Evolutionary conservation across 2,329 filamentous ascomycete species (phyloP), one percentile per base, ranked within the genome.

Genomic region (Calcarisporium arbuscula): DNA sequence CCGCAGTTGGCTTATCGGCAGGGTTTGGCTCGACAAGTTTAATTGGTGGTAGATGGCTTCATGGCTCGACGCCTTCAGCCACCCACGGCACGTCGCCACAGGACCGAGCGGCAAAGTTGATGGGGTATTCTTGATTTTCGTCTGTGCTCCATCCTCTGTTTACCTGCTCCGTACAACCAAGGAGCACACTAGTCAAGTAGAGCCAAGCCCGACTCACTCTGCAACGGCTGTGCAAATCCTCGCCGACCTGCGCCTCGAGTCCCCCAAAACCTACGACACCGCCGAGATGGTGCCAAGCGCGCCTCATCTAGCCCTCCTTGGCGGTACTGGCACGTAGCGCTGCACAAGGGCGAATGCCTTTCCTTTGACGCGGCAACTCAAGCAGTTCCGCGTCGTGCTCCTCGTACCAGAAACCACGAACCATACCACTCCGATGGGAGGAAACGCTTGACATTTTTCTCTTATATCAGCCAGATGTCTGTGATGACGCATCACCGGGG

Each of bases 171-270:
- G n/a, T 26, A 34, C 12, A 21, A n/a, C 19, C 32, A n/a, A n/a
- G n/a, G n/a, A n/a, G n/a, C n/a, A n/a, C n/a, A n/a, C n/a, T n/a
- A n/a, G n/a, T n/a, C n/a, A n/a, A n/a, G n/a, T n/a, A n/a, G n/a
- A n/a, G n/a, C n/a, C n/a, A n/a, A n/a, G n/a, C n/a, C n/a, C n/a
- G n/a, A n/a, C n/a, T n/a, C n/a, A n/a, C n/a, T n/a, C n/a, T n/a
- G 21, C 21, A n/a, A 32, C 23, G 30, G 8, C 30, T 6, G 19
- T 32, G 8, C 30, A 76, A 43, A 64, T 78, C 30, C 37, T 77
- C n/a, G 77, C 73, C 0, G 74, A 79, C 50, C 58, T 79, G 4
- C 74, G 79, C 40, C 59, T 79, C 7, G 72, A 79, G 46, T 46
- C 49, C 8, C 62, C 65, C 0, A 56, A 60, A 28, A 54, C 57